Conservation (phyloP, 176 grass and related monocot species). For the Carex myosuroides region DNA sequence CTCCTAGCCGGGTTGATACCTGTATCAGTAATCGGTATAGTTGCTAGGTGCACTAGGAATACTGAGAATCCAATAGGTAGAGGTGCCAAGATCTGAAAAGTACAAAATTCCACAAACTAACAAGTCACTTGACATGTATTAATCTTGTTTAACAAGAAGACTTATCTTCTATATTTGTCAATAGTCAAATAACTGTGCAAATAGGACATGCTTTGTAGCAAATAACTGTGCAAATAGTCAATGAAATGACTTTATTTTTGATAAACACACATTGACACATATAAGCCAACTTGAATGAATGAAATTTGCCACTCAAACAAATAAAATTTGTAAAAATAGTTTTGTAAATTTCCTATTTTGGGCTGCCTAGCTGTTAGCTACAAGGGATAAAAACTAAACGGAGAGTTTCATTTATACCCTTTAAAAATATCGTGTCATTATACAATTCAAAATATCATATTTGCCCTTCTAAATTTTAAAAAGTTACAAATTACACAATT, state of each 20-base stretch:
- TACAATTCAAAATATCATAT: too few species aligned
- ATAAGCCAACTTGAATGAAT: background rate
- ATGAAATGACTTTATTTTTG: background rate
- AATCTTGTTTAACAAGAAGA: background rate
- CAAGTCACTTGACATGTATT: background rate
- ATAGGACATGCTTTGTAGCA: background rate
- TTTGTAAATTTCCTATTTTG: background rate
- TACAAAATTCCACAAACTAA: background rate
- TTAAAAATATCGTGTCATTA: too few species aligned
- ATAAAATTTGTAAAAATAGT: background rate
- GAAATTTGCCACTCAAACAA: background rate
- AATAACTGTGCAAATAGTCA: background rate
- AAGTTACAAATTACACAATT: too few species aligned
- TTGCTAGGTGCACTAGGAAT: constrained; percentile 39
- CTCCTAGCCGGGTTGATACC: constrained; percentile 48
- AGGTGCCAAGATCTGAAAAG: constrained; percentile 30
- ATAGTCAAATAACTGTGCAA: background rate
- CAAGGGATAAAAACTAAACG: too few species aligned
- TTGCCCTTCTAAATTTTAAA: too few species aligned
- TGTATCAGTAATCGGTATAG: constrained; percentile 43
- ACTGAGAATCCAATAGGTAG: constrained; percentile 42
- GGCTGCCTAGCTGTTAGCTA: background rate
- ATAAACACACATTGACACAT: too few species aligned
- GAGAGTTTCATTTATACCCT: too few species aligned
- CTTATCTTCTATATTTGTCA: background rate